Evolutionary conservation across 768 basidiomycete genomes (phyloP).

Genomic region (Rhodocollybia butyracea): DNA sequence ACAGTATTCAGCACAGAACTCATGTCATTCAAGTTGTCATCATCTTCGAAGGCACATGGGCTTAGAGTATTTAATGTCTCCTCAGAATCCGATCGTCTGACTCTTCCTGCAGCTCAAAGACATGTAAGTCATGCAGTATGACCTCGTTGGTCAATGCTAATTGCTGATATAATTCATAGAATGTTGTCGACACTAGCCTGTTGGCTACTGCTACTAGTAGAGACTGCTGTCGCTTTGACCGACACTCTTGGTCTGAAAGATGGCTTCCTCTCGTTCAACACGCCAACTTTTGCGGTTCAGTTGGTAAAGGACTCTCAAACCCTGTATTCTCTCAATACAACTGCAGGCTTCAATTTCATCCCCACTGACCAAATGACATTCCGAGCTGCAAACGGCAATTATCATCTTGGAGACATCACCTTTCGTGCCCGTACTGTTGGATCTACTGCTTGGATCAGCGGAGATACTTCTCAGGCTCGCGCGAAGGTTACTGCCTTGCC

Average conservation of each 20-base stretch:
- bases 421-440: conserved; percentile 47
- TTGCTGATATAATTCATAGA: not conserved
- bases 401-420: conserved; percentile 56
- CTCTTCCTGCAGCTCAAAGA: too few relatives aligned
- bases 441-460: conserved; percentile 41
- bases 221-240: conserved; percentile 18
- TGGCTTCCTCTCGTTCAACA: conserved; percentile 46
- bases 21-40: too few relatives aligned
- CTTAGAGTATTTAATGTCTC: too few relatives aligned
- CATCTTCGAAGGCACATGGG: too few relatives aligned
- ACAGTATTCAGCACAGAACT: too few relatives aligned
- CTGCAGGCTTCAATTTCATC: conserved; percentile 43
- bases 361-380: conserved; percentile 48
- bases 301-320: conserved; percentile 58
- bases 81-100: too few relatives aligned
- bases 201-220: not conserved
- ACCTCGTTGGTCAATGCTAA: not conserved
- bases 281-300: conserved; percentile 40
- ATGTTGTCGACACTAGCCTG: not conserved
- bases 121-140: too few relatives aligned
- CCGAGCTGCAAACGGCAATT: conserved; percentile 44
- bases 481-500: conserved; percentile 33
- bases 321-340: conserved; percentile 46
- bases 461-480: conserved; percentile 42
- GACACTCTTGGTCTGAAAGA: conserved; percentile 41